Base-by-base conservation (phyloP, 768 basidiomycete genomes). In the Termitomyces heimii region DNA sequence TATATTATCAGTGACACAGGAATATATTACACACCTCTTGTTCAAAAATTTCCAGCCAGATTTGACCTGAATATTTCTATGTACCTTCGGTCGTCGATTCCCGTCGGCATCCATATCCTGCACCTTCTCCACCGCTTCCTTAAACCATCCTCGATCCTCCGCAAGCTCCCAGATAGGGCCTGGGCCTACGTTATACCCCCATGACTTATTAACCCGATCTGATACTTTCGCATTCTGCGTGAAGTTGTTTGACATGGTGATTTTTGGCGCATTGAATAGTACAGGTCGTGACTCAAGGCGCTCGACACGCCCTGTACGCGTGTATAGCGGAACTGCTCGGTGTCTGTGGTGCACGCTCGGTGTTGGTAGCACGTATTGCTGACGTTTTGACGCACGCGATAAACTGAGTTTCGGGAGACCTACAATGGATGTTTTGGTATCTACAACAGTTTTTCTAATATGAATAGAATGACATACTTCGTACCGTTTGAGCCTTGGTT, bases 131-230 rank as follows among this genome's bases (percentile, higher is more conserved):
- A 66, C 57, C 3, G 80, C 76, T 62, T 92, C 91, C 65, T 88
- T 91, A 68, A 76, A 92, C 81, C 87, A 93, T 1, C 80, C 82
- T 50, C 89, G 71, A 61, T 94, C 92, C 65, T 94, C 92, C 43
- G 80, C 70, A 35, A 92, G 68, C 57, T 92, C 86, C 89, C 90
- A 93, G 6, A 90, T 63, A 1, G 90, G 89, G 0, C 92, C 91
- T 3, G 82, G 67, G 4, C 90, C 89, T 14, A 88, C 81, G 61
- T 88, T 89, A 63, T 81, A 83, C 0, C 86, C 83, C 86, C 85
- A 89, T 0, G 86, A 75, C 63, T 84, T 89, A 63, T 78, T 84
- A 9, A 88, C 70, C n/a, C 86, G 77, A 50, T 81, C 79, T 1
- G 75, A 76, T 40, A 86, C 70, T 31, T 72, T 73, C 1, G 71